Evolutionary conservation across 768 basidiomycete genomes (phyloP).

Genomic region (Tulasnella sp.): DNA sequence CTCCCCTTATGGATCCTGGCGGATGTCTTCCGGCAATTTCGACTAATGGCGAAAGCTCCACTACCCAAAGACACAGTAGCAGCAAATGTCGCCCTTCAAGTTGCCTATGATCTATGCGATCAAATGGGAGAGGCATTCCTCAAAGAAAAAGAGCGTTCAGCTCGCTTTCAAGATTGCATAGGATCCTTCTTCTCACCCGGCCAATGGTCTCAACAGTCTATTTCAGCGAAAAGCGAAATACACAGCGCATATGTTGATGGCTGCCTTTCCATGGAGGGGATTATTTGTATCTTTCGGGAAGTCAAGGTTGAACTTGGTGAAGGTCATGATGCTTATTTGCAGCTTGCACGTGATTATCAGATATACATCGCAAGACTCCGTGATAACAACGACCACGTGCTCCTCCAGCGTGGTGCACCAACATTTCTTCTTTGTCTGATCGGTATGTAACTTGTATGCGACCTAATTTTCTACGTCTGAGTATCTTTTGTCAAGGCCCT

Average conservation of each 20-base stretch:
- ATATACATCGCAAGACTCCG: not conserved
- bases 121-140: not conserved
- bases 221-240: not conserved
- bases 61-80: not conserved
- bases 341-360: conserved; percentile 3
- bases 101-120: not conserved
- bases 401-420: not conserved
- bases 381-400: not conserved
- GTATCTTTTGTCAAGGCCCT: not conserved
- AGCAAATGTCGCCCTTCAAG: not conserved
- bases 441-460: not conserved
- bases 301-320: conserved; percentile 5
- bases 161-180: not conserved
- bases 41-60: not conserved
- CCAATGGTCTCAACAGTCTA: not conserved
- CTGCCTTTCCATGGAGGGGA: not conserved
- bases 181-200: not conserved
- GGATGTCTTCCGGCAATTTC: conserved; percentile 6
- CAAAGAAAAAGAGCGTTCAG: not conserved
- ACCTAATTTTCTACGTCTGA: not conserved
- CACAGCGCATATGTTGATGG: not conserved
- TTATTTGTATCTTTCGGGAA: not conserved
- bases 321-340: conserved; percentile 12
- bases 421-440: not conserved
- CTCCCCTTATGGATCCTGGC: conserved; percentile 3